Evolutionary conservation across 257 asterid genomes (phyloP).

Genomic region (Solanum chiquidenum): DNA sequence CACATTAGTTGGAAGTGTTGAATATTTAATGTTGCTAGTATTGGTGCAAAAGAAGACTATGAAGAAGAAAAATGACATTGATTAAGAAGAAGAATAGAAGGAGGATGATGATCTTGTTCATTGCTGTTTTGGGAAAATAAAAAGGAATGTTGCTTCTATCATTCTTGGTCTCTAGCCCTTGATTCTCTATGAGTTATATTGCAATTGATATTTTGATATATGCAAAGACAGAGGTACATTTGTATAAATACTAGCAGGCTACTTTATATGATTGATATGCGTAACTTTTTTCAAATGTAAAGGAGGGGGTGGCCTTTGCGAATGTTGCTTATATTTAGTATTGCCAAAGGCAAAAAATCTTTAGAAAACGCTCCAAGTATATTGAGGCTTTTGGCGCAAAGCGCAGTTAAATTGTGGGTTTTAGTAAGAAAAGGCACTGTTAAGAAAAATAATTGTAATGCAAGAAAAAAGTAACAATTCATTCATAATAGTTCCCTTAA

Average conservation of each 20-base stretch:
- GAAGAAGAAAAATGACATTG: background rate
- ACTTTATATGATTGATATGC: background rate
- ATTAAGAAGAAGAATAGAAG: background rate
- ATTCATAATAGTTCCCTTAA: background rate
- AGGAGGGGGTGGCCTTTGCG: background rate
- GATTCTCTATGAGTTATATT: background rate
- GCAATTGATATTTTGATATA: background rate
- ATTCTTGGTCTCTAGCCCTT: background rate
- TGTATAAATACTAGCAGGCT: background rate
- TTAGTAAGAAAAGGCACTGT: background rate
- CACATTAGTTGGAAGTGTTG: background rate
- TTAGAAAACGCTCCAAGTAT: background rate
- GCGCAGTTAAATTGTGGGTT: background rate
- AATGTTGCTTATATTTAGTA: background rate
- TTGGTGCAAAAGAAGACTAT: background rate
- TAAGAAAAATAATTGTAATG: background rate
- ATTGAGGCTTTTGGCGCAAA: background rate
- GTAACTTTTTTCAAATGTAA: background rate
- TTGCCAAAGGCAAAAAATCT: background rate
- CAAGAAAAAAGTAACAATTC: background rate
- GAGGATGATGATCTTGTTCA: background rate
- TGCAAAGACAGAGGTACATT: background rate
- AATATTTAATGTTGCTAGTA: background rate
- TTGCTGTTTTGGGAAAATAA: background rate
- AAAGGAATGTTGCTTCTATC: background rate